These are phyloP conservation scores for Nannochloris sp. DNA, from an alignment of 139 green algal species.

Conservation along the genomic window DNA sequence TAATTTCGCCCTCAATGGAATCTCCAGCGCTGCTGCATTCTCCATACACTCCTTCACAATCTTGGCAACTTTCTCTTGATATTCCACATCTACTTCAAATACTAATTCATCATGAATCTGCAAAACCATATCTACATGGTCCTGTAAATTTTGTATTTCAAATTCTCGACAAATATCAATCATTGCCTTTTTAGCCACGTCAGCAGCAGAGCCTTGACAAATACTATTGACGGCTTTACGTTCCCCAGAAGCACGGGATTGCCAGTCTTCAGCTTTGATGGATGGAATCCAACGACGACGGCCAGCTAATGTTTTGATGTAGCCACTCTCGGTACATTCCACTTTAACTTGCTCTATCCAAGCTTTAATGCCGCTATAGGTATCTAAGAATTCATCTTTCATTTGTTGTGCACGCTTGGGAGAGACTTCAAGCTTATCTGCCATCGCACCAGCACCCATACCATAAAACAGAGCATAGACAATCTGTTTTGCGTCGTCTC, in stretches of 20 bases:
- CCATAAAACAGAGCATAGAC: slow-evolving; percentile 72
- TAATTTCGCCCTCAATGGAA: slow-evolving; percentile 66
- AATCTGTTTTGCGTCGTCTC: slow-evolving; percentile 64
- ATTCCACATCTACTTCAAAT: slow-evolving; percentile 51
- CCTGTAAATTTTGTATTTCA: too few species aligned
- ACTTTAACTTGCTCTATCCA: slow-evolving; percentile 29
- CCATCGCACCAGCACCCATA: slow-evolving; percentile 49
- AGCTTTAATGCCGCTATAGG: slow-evolving; percentile 25
- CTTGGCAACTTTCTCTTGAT: slow-evolving; percentile 22
- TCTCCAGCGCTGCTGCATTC: slow-evolving; percentile 27
- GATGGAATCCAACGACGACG: slow-evolving; percentile 46
- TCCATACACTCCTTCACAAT: slow-evolving; percentile 57
- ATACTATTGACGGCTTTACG: slow-evolving; percentile 64
- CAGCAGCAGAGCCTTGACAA: slow-evolving; percentile 65
- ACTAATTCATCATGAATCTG: slow-evolving; percentile 88
- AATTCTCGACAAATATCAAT: slow-evolving; percentile 14
- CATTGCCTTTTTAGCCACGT: slow-evolving; percentile 69
- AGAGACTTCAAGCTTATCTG: slow-evolving; percentile 31
- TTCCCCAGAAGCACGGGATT: slow-evolving; percentile 28
- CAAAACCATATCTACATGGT: background rate
- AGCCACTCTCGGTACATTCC: slow-evolving; percentile 29
- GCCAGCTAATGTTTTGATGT: slow-evolving; percentile 44
- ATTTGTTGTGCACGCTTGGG: slow-evolving; percentile 23
- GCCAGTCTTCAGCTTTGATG: slow-evolving; percentile 25
- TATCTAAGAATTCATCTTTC: slow-evolving; percentile 21